Base-by-base conservation (phyloP, 2,329 filamentous ascomycete genomes). In the Chaetothyriales sp. region DNA sequence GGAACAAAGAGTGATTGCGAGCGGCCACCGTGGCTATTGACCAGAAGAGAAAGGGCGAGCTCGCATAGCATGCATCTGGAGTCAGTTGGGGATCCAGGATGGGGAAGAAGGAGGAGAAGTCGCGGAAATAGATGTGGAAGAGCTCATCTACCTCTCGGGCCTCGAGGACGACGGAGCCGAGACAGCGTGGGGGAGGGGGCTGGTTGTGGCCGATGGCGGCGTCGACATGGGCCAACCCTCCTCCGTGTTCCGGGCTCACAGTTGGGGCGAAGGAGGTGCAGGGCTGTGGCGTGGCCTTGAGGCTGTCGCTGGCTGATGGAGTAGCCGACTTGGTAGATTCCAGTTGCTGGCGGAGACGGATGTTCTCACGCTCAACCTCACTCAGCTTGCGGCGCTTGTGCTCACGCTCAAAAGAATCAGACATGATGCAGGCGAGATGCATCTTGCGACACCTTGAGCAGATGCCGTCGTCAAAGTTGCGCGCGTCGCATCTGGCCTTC, bases 11-110 rank as follows among this genome's bases (percentile, higher is more conserved):
- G 10, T 39, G 32, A 39, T 39, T 39, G 32, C 32, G 32, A 6
- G 70, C 75, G 51, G 69, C 67, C 10, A 74, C 66, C 51, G 61
- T 78, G 42, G 70, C 78, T 2, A 77, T 78, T 59, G 75, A 77
- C 55, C 68, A 77, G 28, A 77, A 78, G 65, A 79, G 79, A 66
- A 76, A 78, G 67, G 63, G 64, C 5, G 68, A 71, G 39, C 66
- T 71, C 12, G 64, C 76, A 62, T 84, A 84, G 64, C 86, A 92
- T 52, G 80, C 73, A 46, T 92, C 83, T 1, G 86, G 83, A 0
- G 77, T 69, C 57, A 81, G 79, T 8, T 73, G 63, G 5, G 62
- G 60, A 42, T 69, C 66, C 0, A 70, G 59, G 15, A 70, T 63
- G 0, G 68, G 67, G 10, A 70, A 52, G 26, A 69, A 66, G 4